Percentiles rank a stretch among this genome's conserved stretches.
Evolutionary conservation across 2,329 filamentous ascomycete species (phyloP).

Genomic region (Penicillium crustosum): DNA sequence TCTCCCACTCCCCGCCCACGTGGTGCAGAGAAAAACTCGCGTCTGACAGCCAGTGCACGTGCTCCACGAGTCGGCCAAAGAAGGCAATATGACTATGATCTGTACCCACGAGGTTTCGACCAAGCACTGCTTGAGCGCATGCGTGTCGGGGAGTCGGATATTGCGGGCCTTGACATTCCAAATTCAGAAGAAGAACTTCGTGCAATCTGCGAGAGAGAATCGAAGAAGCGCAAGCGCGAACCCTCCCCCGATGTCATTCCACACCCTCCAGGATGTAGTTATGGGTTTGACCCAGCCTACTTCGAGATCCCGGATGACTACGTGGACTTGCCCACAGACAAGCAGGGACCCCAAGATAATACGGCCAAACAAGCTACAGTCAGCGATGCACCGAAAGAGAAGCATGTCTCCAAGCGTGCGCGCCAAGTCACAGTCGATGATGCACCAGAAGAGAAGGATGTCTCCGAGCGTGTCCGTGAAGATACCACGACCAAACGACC

Average conservation of each 20-base stretch:
- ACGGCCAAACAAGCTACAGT: not conserved
- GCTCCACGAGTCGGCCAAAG: not conserved
- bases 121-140: conserved; percentile 9
- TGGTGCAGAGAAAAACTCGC: not conserved
- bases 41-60: not conserved
- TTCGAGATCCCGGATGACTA: conserved; percentile 35
- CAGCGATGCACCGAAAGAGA: not conserved
- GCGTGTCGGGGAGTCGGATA: conserved; percentile 10
- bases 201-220: not conserved
- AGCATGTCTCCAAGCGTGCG: not conserved
- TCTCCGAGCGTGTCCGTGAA: not conserved
- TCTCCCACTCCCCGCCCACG: not conserved
- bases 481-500: not conserved
- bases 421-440: not conserved
- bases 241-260: conserved; percentile 44
- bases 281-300: conserved; percentile 43
- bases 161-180: conserved; percentile 3
- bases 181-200: not conserved
- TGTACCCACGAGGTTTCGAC: conserved; percentile 3
- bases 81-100: conserved; percentile 2
- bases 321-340: conserved; percentile 29
- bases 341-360: conserved; percentile 3
- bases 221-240: conserved; percentile 43
- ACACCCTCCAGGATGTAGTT: conserved; percentile 42
- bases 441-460: not conserved